Conservation (phyloP, 257 asterid genomes). For the Buddleja alternifolia region DNA sequence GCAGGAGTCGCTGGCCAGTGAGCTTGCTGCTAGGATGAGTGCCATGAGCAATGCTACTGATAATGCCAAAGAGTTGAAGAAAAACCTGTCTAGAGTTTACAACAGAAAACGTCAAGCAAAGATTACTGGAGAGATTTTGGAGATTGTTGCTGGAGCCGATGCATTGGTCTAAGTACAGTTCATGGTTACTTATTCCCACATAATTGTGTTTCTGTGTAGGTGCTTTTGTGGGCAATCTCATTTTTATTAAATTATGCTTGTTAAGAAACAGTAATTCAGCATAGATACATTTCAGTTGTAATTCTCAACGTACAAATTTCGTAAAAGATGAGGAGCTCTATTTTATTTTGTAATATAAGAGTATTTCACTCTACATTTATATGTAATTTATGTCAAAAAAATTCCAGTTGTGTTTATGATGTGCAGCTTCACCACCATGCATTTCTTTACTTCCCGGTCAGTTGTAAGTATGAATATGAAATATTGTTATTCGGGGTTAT, state of each 20-base stretch:
- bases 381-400: constrained; percentile 29
- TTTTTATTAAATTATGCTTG: constrained; percentile 30
- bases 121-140: constrained; percentile 95
- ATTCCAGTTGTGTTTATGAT: constrained; percentile 2
- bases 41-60: constrained; percentile 90
- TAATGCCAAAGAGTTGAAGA: constrained; percentile 77
- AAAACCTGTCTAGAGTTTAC: constrained; percentile 53
- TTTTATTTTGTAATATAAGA: constrained; percentile 41
- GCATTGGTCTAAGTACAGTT: constrained; percentile 45
- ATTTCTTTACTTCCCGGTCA: neutral
- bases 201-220: constrained; percentile 36
- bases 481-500: neutral
- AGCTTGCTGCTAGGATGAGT: constrained; percentile 90
- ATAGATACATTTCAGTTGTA: constrained; percentile 38
- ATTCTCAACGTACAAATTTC: constrained; percentile 46
- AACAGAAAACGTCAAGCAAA: constrained; percentile 89
- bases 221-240: constrained; percentile 29
- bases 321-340: constrained; percentile 41
- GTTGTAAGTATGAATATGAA: neutral
- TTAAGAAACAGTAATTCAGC: constrained; percentile 37
- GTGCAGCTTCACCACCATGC: neutral
- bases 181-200: constrained; percentile 14
- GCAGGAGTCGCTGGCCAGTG: constrained; percentile 91
- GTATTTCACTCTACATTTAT: constrained; percentile 37
- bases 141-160: constrained; percentile 87